These are phyloP conservation scores for Torrubiellomyces zombiae DNA, from an alignment of 2,329 filamentous ascomycete genomes.

Conservation along the genomic window DNA sequence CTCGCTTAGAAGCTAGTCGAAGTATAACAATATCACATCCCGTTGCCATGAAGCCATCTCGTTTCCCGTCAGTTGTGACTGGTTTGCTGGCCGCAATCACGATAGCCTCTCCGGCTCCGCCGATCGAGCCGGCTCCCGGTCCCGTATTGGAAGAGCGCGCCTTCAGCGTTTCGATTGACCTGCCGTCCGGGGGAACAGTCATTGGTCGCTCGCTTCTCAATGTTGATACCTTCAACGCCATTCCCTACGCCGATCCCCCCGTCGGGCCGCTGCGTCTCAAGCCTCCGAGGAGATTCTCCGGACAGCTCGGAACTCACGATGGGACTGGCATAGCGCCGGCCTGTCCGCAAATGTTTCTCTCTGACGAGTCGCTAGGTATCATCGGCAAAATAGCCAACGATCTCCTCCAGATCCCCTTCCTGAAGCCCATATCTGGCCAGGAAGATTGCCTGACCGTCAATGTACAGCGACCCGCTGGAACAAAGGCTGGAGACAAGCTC, in stretches of 20 bases:
- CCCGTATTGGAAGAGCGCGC: constrained; percentile 21
- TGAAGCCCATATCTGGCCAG: constrained; percentile 35
- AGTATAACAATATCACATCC: too few species aligned
- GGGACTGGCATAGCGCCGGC: constrained; percentile 40
- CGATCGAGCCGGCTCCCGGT: constrained; percentile 6
- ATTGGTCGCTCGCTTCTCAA: constrained; percentile 24
- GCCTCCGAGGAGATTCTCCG: constrained; percentile 43
- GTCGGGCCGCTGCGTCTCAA: constrained; percentile 49
- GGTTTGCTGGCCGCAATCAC: constrained; percentile 5
- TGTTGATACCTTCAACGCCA: constrained; percentile 56
- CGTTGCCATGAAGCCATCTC: too few species aligned
- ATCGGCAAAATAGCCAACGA: constrained; percentile 28
- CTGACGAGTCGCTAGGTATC: constrained; percentile 23
- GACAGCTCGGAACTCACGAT: constrained; percentile 40
- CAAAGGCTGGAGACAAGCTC: constrained; percentile 34
- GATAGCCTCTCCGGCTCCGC: constrained; percentile 8
- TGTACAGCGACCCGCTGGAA: constrained; percentile 41
- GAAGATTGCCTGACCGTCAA: constrained; percentile 51
- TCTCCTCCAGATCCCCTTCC: constrained; percentile 37
- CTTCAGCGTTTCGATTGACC: constrained; percentile 32
- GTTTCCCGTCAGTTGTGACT: constrained; percentile 1
- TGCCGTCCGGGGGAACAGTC: constrained; percentile 41
- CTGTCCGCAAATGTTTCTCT: constrained; percentile 58
- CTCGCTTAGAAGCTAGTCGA: too few species aligned
- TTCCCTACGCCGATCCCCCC: constrained; percentile 60